These are phyloP conservation scores for Codiaeum variegatum DNA, from an alignment of 441 rosid species.

Conservation along the genomic window DNA sequence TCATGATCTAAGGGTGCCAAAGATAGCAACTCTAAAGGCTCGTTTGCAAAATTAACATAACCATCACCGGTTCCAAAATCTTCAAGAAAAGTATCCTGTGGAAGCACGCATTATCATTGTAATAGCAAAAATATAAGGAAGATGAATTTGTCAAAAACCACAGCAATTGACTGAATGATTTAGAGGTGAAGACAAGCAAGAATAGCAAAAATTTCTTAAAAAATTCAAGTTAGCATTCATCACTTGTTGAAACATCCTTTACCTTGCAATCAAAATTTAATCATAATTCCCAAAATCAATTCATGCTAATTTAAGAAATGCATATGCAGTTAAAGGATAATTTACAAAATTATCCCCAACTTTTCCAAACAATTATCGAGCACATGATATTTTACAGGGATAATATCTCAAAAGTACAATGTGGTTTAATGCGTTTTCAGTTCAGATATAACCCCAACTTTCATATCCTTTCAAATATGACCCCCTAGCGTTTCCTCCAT, in stretches of 20 bases:
- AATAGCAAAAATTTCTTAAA: not conserved
- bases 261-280: not conserved
- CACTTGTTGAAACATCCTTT: not conserved
- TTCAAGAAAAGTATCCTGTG: constrained; percentile 33
- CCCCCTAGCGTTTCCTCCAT: too few species aligned
- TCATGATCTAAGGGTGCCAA: constrained; percentile 40
- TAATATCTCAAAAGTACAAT: too few species aligned
- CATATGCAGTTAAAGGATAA: too few species aligned
- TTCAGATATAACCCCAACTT: too few species aligned
- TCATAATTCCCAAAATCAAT: not conserved
- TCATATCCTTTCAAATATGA: too few species aligned
- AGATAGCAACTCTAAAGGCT: constrained; percentile 45
- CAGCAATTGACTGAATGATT: not conserved
- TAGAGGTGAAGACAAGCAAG: not conserved
- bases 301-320: not conserved
- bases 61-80: constrained; percentile 41
- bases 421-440: too few species aligned
- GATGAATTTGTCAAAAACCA: not conserved
- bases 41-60: constrained; percentile 36
- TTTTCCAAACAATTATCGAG: not conserved
- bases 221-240: not conserved
- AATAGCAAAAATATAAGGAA: constrained; percentile 10
- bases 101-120: constrained; percentile 21
- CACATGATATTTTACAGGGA: not conserved
- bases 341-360: not conserved